Evolutionary conservation across 306 rosid genomes (phyloP).

Genomic region (Mucuna pruriens): DNA sequence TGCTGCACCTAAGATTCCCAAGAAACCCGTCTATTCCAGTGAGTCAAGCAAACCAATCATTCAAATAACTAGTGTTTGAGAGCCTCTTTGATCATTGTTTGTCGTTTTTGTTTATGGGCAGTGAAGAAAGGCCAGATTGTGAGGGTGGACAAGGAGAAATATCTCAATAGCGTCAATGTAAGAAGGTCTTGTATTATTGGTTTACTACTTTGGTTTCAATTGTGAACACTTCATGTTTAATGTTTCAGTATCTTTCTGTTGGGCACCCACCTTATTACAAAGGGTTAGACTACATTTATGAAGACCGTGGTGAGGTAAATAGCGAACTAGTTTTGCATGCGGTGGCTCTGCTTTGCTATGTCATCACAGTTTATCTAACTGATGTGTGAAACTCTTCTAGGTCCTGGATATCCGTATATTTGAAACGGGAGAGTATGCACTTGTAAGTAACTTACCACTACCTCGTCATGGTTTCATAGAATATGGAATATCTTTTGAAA

Average conservation of each 20-base stretch:
- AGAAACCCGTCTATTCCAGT: constrained; percentile 92
- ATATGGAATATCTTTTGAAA: background rate
- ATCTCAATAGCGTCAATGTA: constrained; percentile 85
- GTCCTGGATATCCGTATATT: constrained; percentile 84
- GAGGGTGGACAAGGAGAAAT: constrained; percentile 94
- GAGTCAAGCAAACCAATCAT: constrained; percentile 31
- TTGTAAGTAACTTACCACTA: constrained; percentile 54
- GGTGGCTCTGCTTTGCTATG: background rate
- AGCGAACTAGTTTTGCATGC: background rate
- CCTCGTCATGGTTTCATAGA: background rate
- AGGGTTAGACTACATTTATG: constrained; percentile 93
- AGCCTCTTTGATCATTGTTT: background rate
- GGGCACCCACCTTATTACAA: constrained; percentile 97
- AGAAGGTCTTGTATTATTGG: background rate
- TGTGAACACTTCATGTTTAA: constrained; percentile 13
- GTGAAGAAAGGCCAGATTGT: constrained; percentile 99
- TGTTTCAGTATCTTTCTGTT: constrained; percentile 87
- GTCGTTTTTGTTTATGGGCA: constrained; percentile 46
- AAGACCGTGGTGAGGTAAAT: constrained; percentile 96
- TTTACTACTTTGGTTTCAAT: background rate
- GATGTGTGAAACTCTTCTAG: constrained; percentile 44
- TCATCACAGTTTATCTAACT: constrained; percentile 7
- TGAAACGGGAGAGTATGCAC: constrained; percentile 94
- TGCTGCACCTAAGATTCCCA: constrained; percentile 54
- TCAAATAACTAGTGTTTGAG: background rate